Conservation (phyloP, 1,284 basidiomycete genomes). For the Cryptococcus floricola region DNA sequence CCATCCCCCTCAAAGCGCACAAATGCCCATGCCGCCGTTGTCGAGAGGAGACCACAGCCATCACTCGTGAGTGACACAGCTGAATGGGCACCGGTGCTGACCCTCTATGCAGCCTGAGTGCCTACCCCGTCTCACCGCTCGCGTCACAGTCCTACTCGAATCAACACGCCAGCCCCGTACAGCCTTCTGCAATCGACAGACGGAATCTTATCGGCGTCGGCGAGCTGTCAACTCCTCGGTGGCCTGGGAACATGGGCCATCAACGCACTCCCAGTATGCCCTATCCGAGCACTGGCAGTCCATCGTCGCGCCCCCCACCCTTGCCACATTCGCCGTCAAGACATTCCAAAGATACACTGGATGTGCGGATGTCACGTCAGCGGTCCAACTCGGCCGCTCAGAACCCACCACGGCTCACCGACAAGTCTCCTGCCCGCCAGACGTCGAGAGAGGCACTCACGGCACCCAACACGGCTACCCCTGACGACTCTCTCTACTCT, state of each 20-base stretch:
- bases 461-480: slow-evolving; percentile 6
- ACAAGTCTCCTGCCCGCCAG: slow-evolving; percentile 11
- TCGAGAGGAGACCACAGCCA: neutral
- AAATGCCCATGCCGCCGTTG: slow-evolving; percentile 1
- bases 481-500: slow-evolving; percentile 16
- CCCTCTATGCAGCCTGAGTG: neutral
- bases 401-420: slow-evolving; percentile 6
- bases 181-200: slow-evolving; percentile 80
- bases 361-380: neutral
- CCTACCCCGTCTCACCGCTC: slow-evolving; percentile 20
- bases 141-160: slow-evolving; percentile 20
- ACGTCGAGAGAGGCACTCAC: slow-evolving; percentile 1
- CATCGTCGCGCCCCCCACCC: neutral
- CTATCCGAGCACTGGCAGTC: slow-evolving; percentile 16
- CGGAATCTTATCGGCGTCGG: slow-evolving; percentile 87
- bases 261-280: slow-evolving; percentile 46
- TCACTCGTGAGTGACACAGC: slow-evolving; percentile 20
- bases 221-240: slow-evolving; percentile 94
- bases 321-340: neutral
- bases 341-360: neutral
- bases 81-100: neutral
- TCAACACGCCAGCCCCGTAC: slow-evolving; percentile 37
- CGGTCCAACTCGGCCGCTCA: slow-evolving; percentile 5
- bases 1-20: slow-evolving; percentile 8
- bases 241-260: slow-evolving; percentile 54